phyloP scores from a whole-genome alignment of 768 basidiomycete genomes.

The Lentinula raphanica region DNA sequence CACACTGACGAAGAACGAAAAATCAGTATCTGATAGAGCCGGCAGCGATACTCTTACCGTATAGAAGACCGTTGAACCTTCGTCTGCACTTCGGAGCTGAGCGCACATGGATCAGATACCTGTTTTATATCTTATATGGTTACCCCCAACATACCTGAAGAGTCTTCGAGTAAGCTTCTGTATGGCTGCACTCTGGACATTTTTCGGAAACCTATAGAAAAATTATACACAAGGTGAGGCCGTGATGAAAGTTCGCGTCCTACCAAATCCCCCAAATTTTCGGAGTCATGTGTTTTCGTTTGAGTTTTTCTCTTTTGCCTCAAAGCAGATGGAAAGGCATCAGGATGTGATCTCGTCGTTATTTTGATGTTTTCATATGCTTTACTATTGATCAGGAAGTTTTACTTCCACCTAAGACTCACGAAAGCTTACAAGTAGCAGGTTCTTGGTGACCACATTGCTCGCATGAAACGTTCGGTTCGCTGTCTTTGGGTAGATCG shows the following conservation, averaged over 20 bases:
- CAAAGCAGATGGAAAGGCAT: conserved; percentile 89
- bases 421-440: conserved; percentile 58
- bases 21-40: conserved; percentile 8
- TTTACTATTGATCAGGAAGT: conserved; percentile 22
- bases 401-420: background rate
- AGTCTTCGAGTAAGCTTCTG: conserved; percentile 84
- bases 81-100: conserved; percentile 85
- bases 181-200: conserved; percentile 83
- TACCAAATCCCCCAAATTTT: conserved; percentile 57
- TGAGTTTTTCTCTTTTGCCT: conserved; percentile 87
- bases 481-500: conserved; percentile 70
- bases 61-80: conserved; percentile 92
- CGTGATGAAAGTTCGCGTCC: conserved; percentile 10
- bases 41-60: conserved; percentile 51
- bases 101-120: background rate
- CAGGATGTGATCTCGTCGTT: conserved; percentile 85
- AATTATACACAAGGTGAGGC: background rate
- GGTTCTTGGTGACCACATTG: conserved; percentile 87
- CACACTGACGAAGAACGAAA: conserved; percentile 45
- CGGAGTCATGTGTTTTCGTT: conserved; percentile 70
- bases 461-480: conserved; percentile 75
- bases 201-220: conserved; percentile 72
- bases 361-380: conserved; percentile 92
- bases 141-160: conserved; percentile 67
- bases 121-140: no score